Evolutionary conservation across 495 filamentous ascomycete species (phyloP).

Genomic region (Talaromyces ruber): DNA sequence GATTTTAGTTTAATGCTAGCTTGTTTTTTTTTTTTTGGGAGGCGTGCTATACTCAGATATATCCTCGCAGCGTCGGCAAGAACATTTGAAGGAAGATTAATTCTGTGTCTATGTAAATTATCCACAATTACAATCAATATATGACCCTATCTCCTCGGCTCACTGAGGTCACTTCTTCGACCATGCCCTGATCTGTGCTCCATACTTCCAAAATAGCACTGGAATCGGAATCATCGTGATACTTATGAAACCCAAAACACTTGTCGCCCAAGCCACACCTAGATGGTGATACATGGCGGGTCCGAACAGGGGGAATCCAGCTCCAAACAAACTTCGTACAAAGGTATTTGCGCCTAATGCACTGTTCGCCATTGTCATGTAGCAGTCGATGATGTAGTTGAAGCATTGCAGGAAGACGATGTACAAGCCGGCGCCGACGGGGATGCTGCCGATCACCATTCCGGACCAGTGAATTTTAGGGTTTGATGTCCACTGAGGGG

Average conservation of each 20-base stretch:
- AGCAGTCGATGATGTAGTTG: conserved; percentile 73
- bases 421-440: conserved; percentile 62
- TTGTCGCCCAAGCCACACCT: conserved; percentile 36
- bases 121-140: background rate
- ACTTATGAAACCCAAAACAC: conserved; percentile 34
- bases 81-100: background rate
- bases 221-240: conserved; percentile 33
- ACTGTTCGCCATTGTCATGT: conserved; percentile 60
- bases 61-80: background rate
- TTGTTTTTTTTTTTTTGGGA: background rate
- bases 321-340: conserved; percentile 52
- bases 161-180: background rate
- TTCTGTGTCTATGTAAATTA: background rate
- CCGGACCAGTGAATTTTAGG: conserved; percentile 24
- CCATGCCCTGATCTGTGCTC: conserved; percentile 21
- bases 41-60: background rate
- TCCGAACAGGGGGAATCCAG: conserved; percentile 39
- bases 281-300: conserved; percentile 29
- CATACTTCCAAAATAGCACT: conserved; percentile 26
- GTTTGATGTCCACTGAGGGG: conserved; percentile 32
- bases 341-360: conserved; percentile 59
- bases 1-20: background rate
- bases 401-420: conserved; percentile 59
- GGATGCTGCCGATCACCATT: conserved; percentile 41
- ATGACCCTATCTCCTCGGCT: background rate